Evolutionary conservation across 495 filamentous ascomycete species (phyloP).

Genomic region (Usnea hakonensis): DNA sequence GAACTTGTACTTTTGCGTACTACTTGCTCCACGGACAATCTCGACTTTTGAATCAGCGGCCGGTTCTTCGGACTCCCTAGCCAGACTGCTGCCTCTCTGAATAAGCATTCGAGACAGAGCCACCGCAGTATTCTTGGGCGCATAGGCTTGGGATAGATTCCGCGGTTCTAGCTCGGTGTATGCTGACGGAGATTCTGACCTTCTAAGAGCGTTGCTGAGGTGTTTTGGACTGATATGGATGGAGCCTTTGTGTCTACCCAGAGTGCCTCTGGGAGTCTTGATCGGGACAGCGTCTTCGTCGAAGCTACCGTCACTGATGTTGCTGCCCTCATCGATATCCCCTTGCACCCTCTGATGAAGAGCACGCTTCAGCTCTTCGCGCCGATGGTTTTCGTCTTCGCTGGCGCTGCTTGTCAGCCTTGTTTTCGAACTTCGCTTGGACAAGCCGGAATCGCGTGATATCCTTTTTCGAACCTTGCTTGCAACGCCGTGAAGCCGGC

Average conservation of each 20-base stretch:
- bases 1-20: conserved; percentile 14
- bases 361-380: conserved; percentile 16
- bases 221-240: conserved; percentile 17
- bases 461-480: conserved; percentile 12
- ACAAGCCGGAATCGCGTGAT: conserved; percentile 11
- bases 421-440: conserved; percentile 17
- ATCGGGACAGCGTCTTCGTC: conserved; percentile 20
- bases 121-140: neutral
- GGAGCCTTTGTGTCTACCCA: conserved; percentile 15
- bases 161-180: conserved; percentile 3
- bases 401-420: conserved; percentile 12
- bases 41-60: neutral
- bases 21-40: neutral
- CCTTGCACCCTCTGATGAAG: conserved; percentile 12
- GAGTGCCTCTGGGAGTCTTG: conserved; percentile 13
- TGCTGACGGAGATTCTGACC: conserved; percentile 11
- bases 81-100: conserved; percentile 12
- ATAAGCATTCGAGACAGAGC: conserved; percentile 16
- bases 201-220: conserved; percentile 11
- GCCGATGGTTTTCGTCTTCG: conserved; percentile 11
- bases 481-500: conserved; percentile 16
- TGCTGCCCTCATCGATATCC: conserved; percentile 12
- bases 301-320: conserved; percentile 7
- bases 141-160: conserved; percentile 5
- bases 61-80: conserved; percentile 5